These are phyloP conservation scores for Amanita brunnescens DNA, from an alignment of 768 basidiomycete species.

Conservation along the genomic window DNA sequence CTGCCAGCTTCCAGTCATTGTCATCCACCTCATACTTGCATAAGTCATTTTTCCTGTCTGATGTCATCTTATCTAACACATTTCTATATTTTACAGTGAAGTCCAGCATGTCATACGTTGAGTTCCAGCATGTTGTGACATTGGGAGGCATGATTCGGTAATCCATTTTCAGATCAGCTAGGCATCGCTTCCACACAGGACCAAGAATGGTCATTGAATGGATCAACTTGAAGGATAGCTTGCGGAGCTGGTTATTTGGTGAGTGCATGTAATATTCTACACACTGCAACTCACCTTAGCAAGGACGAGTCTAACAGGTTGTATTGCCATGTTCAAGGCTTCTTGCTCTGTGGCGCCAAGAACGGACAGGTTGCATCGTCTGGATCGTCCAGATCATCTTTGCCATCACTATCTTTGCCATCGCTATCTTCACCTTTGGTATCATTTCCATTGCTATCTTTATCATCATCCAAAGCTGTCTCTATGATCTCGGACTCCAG, in stretches of 20 bases:
- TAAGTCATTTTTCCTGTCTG: slow-evolving; percentile 6
- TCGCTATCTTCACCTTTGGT: background rate
- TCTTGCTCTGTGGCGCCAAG: slow-evolving; percentile 8
- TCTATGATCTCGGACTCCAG: background rate
- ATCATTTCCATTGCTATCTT: slow-evolving; percentile 6
- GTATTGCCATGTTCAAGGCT: slow-evolving; percentile 5
- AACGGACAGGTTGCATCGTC: background rate
- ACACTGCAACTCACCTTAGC: slow-evolving; percentile 14
- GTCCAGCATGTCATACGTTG: slow-evolving; percentile 18
- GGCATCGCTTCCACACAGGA: background rate
- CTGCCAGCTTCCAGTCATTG: slow-evolving; percentile 7
- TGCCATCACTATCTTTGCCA: background rate
- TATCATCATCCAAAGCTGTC: too few species aligned
- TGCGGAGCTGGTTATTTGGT: slow-evolving; percentile 12
- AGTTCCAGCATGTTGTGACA: slow-evolving; percentile 24
- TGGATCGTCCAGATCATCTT: background rate
- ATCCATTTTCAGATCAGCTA: slow-evolving; percentile 7
- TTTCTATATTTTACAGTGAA: slow-evolving; percentile 18
- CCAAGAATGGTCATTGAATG: background rate
- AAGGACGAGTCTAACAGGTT: slow-evolving; percentile 15
- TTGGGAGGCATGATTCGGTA: slow-evolving; percentile 19
- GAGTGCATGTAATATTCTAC: background rate
- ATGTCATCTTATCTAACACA: slow-evolving; percentile 17
- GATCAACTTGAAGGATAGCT: slow-evolving; percentile 7
- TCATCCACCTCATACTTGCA: slow-evolving; percentile 15